Base-by-base conservation (phyloP, 2,329 filamentous ascomycete species). In the Ceratocystiopsis brevicomis region DNA sequence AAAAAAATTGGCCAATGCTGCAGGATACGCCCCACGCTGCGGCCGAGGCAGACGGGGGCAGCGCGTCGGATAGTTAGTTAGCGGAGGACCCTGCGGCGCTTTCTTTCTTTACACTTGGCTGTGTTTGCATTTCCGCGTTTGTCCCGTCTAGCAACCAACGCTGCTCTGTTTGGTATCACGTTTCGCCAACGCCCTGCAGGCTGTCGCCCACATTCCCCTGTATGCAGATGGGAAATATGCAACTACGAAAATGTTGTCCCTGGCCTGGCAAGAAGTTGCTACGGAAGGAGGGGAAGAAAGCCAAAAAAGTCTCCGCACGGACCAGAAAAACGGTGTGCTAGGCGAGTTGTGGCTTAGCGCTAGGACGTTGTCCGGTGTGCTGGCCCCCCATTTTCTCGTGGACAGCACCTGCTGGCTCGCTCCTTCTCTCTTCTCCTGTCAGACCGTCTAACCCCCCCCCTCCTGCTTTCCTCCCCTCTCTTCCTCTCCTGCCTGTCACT, bases 291-390 rank as follows among this genome's bases (percentile, higher is more conserved):
- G 48, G 44, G 39, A 44, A 30, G 5, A 21, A 21, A 30, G 25
- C 25, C 25, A 30, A 30, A 30, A 30, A 42, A 48, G 43, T 19
- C 41, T 21, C 21, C 41, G 48, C 46, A 47, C 47, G 44, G 46
- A 44, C 49, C 48, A 43, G 33, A 38, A 40, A 30, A 48, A 50
- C 45, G 43, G 41, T 32, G 35, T 6, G 10, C 47, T 48, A 50
- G 46, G 40, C 44, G 18, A 19, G 33, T 39, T 47, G 2, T 9
- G 38, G 49, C 30, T 43, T 50, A 50, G 48, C 38, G 39, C 40
- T 16, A 3, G 41, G 38, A 39, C 43, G 43, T 44, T 49, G 44
- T 45, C 25, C 25, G 25, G 25, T 30, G 25, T 30, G 25, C 25
- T 30, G 19, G 19, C 42, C 45, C 45, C 45, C 45, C 40, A 44